Base-by-base conservation (phyloP, 306 rosid genomes). In the Myrica gale region DNA sequence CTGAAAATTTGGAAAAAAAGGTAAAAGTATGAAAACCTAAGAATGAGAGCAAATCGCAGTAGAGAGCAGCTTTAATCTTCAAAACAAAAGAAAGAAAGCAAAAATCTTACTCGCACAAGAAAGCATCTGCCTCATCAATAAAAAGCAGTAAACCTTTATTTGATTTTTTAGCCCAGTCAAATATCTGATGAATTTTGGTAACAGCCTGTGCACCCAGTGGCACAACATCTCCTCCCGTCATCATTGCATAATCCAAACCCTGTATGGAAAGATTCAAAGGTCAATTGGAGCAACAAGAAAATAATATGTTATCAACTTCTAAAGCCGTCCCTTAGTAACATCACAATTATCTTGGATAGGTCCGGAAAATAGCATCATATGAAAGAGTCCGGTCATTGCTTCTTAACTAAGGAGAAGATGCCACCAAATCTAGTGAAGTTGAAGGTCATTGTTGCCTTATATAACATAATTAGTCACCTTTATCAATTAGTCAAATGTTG, bases 171-270 rank as follows among this genome's bases (percentile, higher is more conserved):
- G 99, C 94, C 99, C 99, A 96, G 79, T 96, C 99, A 86, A 96
- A 96, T 84, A 96, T 92, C 84, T 96, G 92, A 81, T 96, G 99
- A 74, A 96, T 90, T 89, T 96, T 96, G 21, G 99, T 92, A 63
- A 96, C 98, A 69, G 99, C 98, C 86, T 96, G 97, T 5, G 97
- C 84, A 55, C 99, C 99, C 74, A 96, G 77, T 9, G 99, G 99
- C 53, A 97, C 98, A 84, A 96, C 99, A 77, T 96, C 99, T 70
- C 99, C 99, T 83, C 99, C 99, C 0, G 99, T 96, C 99, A 96
- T 92, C 99, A 96, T 90, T 74, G 99, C 99, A 89, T 96, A 96
- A 85, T 96, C 98, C 90, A 96, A 90, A 74, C 99, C 99, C 99
- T 96, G 87, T 3, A 57, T 51, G 79, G 67, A 51, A 58, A 74